These are phyloP conservation scores for Cardamine occulta DNA, from an alignment of 345 rosid species.

Conservation along the genomic window DNA sequence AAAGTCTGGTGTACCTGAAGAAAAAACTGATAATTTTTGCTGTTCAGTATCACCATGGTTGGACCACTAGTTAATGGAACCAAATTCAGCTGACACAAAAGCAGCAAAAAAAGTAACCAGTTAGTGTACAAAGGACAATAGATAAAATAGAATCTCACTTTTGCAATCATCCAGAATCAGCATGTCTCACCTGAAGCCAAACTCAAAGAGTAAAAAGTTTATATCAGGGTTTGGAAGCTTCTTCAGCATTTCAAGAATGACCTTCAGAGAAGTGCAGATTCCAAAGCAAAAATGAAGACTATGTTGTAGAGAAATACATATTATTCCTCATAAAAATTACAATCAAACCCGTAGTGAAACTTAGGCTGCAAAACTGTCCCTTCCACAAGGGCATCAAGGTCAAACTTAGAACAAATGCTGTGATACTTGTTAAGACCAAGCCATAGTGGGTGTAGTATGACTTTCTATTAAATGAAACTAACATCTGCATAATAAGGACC, in stretches of 20 bases:
- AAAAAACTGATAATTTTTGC: slow-evolving; percentile 81
- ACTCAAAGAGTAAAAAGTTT: slow-evolving; percentile 83
- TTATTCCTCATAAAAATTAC: slow-evolving; percentile 8
- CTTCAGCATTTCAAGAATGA: slow-evolving; percentile 86
- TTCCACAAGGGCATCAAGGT: slow-evolving; percentile 75
- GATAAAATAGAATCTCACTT: slow-evolving; percentile 8
- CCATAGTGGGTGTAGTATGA: slow-evolving; percentile 6
- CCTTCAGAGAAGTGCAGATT: slow-evolving; percentile 82
- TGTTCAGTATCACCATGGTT: slow-evolving; percentile 80
- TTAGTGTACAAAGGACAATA: slow-evolving; percentile 18
- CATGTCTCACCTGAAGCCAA: slow-evolving; percentile 79
- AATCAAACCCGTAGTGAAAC: slow-evolving; percentile 73
- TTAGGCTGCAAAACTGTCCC: too few relatives aligned
- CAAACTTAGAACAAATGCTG: slow-evolving; percentile 90
- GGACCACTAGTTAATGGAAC: slow-evolving; percentile 87
- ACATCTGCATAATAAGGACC: slow-evolving; percentile 92
- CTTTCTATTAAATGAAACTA: slow-evolving; percentile 29
- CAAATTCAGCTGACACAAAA: slow-evolving; percentile 79
- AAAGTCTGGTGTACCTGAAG: slow-evolving; percentile 55
- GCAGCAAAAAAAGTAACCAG: slow-evolving; percentile 55
- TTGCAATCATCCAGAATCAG: slow-evolving; percentile 26
- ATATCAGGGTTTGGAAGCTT: slow-evolving; percentile 74
- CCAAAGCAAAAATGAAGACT: slow-evolving; percentile 16
- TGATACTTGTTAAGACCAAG: slow-evolving; percentile 56
- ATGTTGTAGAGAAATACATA: slow-evolving; percentile 12